Percentiles rank a stretch among this genome's conserved stretches.
phyloP scores from a whole-genome alignment of 2,329 filamentous ascomycete species.

The Penicillium psychrosexuale region DNA sequence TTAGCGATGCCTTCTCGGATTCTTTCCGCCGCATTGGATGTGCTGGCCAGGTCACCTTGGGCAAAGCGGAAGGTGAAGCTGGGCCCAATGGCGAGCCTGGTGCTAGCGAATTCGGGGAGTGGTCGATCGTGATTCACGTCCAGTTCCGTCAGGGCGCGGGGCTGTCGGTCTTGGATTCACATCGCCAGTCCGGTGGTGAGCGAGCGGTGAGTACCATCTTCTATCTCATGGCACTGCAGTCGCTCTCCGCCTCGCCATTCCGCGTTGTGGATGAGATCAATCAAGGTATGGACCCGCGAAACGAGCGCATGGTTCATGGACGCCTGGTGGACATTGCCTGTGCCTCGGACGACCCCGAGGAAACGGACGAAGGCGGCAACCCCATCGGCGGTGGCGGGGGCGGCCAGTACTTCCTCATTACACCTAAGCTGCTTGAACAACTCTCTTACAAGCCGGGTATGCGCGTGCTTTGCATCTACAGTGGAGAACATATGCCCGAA shows the following conservation, averaged over 20 bases:
- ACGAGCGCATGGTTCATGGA: slow-evolving; percentile 96
- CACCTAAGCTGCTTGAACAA: slow-evolving; percentile 87
- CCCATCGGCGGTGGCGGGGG: slow-evolving; percentile 40
- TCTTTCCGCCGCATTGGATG: slow-evolving; percentile 95
- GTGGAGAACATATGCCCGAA: slow-evolving; percentile 63
- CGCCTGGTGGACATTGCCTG: slow-evolving; percentile 98
- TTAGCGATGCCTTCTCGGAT: slow-evolving; percentile 86
- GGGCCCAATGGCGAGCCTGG: slow-evolving; percentile 31
- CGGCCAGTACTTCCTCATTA: slow-evolving; percentile 90
- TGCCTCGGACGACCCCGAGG: slow-evolving; percentile 54
- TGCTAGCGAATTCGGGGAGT: slow-evolving; percentile 80
- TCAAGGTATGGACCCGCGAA: slow-evolving; percentile 97
- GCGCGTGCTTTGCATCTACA: slow-evolving; percentile 90
- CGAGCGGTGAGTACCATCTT: slow-evolving; percentile 96
- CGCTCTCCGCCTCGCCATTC: slow-evolving; percentile 89
- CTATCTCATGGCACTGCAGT: slow-evolving; percentile 97
- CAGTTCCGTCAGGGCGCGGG: slow-evolving; percentile 87
- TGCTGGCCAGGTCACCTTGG: slow-evolving; percentile 80
- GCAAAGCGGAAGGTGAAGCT: slow-evolving; percentile 60
- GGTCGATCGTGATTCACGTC: slow-evolving; percentile 91
- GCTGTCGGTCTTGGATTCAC: slow-evolving; percentile 79
- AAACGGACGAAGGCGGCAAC: slow-evolving; percentile 35
- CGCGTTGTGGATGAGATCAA: slow-evolving; percentile 99
- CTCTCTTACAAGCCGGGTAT: slow-evolving; percentile 86
- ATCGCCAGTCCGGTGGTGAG: slow-evolving; percentile 94